Percentiles rank a stretch among this genome's conserved stretches.
phyloP scores from a whole-genome alignment of 1,284 basidiomycete genomes.

The Cutaneotrichosporon spelunceum region DNA sequence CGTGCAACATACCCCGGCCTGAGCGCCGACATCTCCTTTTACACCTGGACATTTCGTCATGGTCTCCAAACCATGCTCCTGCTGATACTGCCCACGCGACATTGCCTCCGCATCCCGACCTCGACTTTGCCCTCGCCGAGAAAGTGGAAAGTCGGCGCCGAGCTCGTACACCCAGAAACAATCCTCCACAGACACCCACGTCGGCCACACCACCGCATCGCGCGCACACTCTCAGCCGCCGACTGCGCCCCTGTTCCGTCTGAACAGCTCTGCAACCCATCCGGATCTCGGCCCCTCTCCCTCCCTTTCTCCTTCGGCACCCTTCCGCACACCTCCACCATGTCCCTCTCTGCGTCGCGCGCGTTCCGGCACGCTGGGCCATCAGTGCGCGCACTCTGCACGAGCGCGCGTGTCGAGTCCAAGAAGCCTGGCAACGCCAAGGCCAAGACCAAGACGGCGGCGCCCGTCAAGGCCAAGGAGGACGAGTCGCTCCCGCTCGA shows the following conservation, averaged over 20 bases:
- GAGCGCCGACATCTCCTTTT: neutral
- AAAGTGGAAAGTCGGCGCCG: constrained; percentile 1
- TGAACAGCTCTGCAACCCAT: neutral
- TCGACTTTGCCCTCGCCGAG: constrained; percentile 3
- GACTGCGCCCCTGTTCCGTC: neutral
- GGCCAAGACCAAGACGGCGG: constrained; percentile 11
- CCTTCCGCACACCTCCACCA: neutral
- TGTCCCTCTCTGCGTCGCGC: constrained; percentile 18
- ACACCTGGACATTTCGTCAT: neutral
- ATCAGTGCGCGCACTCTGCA: constrained; percentile 6
- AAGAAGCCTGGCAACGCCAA: constrained; percentile 9
- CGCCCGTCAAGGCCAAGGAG: constrained; percentile 19
- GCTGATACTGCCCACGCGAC: neutral
- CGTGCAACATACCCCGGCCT: neutral
- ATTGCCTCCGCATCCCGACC: neutral
- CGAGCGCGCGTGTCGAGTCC: neutral
- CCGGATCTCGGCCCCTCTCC: neutral
- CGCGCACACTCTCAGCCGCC: neutral
- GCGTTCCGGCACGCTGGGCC: constrained; percentile 12
- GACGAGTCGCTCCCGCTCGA: constrained; percentile 35
- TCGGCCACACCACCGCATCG: neutral
- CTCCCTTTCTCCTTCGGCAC: neutral
- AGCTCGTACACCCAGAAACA: neutral
- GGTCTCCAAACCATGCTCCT: neutral
- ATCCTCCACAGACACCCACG: neutral